Evolutionary conservation across 768 basidiomycete genomes (phyloP).

Genomic region (Sistotremastrum suecicum): DNA sequence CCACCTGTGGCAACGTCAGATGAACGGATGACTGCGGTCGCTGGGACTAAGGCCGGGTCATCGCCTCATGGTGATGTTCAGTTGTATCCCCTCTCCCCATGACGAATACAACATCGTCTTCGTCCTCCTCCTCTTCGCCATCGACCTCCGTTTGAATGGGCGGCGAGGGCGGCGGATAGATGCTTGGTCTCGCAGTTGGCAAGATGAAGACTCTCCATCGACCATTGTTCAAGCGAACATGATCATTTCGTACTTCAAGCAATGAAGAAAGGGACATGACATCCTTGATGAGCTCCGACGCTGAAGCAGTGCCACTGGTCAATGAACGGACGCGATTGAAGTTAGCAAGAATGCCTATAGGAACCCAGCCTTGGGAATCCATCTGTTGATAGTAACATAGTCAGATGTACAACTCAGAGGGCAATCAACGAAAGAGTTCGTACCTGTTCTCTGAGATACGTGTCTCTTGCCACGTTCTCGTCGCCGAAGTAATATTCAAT

Average conservation of each 20-base stretch:
- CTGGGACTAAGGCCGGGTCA: too few relatives aligned
- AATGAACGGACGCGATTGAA: conserved; percentile 73
- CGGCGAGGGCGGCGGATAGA: conserved; percentile 8
- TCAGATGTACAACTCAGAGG: conserved; percentile 2
- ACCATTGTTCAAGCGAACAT: conserved; percentile 49
- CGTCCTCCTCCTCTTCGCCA: conserved; percentile 41
- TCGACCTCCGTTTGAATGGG: conserved; percentile 17
- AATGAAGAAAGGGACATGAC: conserved; percentile 51
- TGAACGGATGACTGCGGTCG: too few relatives aligned
- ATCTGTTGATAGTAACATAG: conserved; percentile 36
- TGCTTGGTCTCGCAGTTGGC: conserved; percentile 44
- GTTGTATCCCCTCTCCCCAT: conserved; percentile 25
- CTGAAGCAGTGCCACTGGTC: conserved; percentile 30
- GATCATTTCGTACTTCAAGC: conserved; percentile 55
- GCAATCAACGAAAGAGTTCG: conserved; percentile 14
- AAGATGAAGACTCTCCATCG: conserved; percentile 50
- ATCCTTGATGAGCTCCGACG: conserved; percentile 43
- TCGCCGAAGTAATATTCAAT: conserved; percentile 87
- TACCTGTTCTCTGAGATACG: conserved; percentile 67
- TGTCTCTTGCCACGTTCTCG: conserved; percentile 81
- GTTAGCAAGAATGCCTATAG: conserved; percentile 65
- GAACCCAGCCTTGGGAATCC: conserved; percentile 82
- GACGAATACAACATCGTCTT: conserved; percentile 69
- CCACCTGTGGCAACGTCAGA: too few relatives aligned
- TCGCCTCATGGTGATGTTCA: too few relatives aligned